Evolutionary conservation across 2,329 filamentous ascomycete species (phyloP), one percentile per base, ranked within the genome.

Genomic region (Colletotrichum euphorbiae): DNA sequence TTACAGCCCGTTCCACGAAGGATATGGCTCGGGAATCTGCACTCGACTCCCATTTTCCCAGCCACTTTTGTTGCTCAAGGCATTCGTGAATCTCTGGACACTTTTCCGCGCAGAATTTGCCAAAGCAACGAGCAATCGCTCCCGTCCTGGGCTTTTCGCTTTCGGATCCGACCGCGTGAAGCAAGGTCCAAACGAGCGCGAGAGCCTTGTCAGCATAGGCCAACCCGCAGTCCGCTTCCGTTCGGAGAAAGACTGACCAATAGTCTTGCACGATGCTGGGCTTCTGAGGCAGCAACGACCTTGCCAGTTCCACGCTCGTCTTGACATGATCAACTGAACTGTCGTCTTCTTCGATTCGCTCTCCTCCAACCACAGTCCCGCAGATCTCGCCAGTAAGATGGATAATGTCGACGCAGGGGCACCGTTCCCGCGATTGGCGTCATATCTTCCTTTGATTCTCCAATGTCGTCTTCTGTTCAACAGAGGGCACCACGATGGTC

Each of bases 401-500:
- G 24, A 51, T 8, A 24, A 4, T 5, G 24, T 24, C 24, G 24
- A 17, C 24, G 48, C 31, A 51, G 21, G 17, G 15, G 24, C 21
- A 0, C 33, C 21, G 2, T 15, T 51, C 0, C 1, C 15, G n/a
- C 48, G n/a, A 28, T 15, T 51, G 15, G 48, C 1, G 21, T 51
- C 48, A 15, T 51, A 51, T 13, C 48, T 51, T 8, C 48, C 24
- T 0, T 51, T 51, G 15, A 51, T 33, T 0, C 24, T 51, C 46
- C 46, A 51, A 15, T 21, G 46, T 21, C 15, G 46, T n/a, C 21
- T 21, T 7, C 21, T 13, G 28, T 51, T 24, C 11, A 51, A 15
- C 28, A n/a, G 28, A 24, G 46, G 46, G n/a, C 46, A 51, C 46
- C 46, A 51, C 13, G 46, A 33, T n/a, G 46, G 46, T 33, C 46